These are phyloP conservation scores for Fusarium solani-melongenae DNA, from an alignment of 2,329 filamentous ascomycete genomes.

Conservation along the genomic window DNA sequence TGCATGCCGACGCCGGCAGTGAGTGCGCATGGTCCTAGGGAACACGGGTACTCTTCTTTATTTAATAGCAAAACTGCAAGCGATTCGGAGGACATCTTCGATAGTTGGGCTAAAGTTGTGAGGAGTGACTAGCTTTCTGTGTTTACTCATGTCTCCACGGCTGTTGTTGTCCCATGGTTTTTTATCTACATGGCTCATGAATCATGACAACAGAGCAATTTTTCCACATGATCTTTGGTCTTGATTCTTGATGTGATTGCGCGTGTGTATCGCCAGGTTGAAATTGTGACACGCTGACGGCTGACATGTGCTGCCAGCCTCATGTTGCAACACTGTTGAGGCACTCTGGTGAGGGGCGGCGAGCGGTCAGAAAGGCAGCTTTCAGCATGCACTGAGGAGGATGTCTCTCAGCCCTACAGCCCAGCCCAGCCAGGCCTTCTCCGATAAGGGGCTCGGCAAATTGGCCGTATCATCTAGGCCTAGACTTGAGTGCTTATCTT, in stretches of 20 bases:
- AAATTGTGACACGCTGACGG: conserved; percentile 11
- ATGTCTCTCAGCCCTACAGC: conserved; percentile 39
- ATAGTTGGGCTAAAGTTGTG: conserved; percentile 42
- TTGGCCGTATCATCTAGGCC: not conserved
- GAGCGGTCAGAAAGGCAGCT: conserved; percentile 28
- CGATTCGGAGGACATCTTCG: conserved; percentile 43
- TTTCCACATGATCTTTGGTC: conserved; percentile 20
- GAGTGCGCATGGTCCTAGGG: conserved; percentile 30
- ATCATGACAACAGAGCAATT: conserved; percentile 36
- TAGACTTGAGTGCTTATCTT: conserved; percentile 2
- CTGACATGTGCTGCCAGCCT: not conserved
- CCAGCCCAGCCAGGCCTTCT: conserved; percentile 21
- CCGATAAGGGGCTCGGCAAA: conserved; percentile 2
- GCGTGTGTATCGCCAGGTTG: not conserved
- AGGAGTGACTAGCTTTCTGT: conserved; percentile 40
- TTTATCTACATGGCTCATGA: conserved; percentile 31
- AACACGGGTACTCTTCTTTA: conserved; percentile 41
- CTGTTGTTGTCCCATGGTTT: conserved; percentile 30
- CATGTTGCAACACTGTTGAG: conserved; percentile 10
- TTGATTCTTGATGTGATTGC: conserved; percentile 4
- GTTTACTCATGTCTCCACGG: conserved; percentile 40
- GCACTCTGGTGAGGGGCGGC: conserved; percentile 21
- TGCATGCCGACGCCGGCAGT: conserved; percentile 22
- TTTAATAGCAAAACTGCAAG: conserved; percentile 47
- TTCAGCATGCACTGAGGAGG: conserved; percentile 15